phyloP scores from a whole-genome alignment of 768 basidiomycete genomes.

The Coprinopsis cinerea region DNA sequence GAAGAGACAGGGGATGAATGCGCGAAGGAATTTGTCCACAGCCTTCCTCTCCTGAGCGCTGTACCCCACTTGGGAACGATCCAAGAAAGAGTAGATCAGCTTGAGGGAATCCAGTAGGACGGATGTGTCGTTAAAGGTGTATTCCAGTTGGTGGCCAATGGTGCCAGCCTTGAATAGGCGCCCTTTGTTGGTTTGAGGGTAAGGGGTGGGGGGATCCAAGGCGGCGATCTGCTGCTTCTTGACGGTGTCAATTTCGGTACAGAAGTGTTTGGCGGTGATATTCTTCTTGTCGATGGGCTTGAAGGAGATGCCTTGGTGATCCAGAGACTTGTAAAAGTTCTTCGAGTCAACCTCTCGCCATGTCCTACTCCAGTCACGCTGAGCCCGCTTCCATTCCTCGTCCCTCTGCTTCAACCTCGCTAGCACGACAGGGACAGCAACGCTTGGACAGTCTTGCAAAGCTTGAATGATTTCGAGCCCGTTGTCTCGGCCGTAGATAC shows the following conservation, averaged over 20 bases:
- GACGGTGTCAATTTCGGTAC: conserved; percentile 68
- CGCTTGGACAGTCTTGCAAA: conserved; percentile 85
- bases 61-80: conserved; percentile 75
- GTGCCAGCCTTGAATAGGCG: conserved; percentile 37
- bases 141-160: conserved; percentile 72
- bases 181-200: neutral
- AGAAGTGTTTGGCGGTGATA: conserved; percentile 79
- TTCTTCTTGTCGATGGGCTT: conserved; percentile 94
- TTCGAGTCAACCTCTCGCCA: conserved; percentile 97
- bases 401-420: conserved; percentile 87
- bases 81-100: conserved; percentile 86
- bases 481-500: conserved; percentile 82
- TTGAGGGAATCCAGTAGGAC: conserved; percentile 87
- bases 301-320: conserved; percentile 93
- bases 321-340: conserved; percentile 97
- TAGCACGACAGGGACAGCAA: conserved; percentile 89
- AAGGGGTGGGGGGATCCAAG: conserved; percentile 14
- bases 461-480: conserved; percentile 75
- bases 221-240: conserved; percentile 51
- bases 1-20: conserved; percentile 80
- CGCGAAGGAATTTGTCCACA: conserved; percentile 80
- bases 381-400: conserved; percentile 93
- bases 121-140: conserved; percentile 66
- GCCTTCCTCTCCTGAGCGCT: conserved; percentile 70
- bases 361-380: conserved; percentile 92